These are phyloP conservation scores for Penicillium sp. DNA, from an alignment of 2,329 filamentous ascomycete genomes.

Conservation along the genomic window DNA sequence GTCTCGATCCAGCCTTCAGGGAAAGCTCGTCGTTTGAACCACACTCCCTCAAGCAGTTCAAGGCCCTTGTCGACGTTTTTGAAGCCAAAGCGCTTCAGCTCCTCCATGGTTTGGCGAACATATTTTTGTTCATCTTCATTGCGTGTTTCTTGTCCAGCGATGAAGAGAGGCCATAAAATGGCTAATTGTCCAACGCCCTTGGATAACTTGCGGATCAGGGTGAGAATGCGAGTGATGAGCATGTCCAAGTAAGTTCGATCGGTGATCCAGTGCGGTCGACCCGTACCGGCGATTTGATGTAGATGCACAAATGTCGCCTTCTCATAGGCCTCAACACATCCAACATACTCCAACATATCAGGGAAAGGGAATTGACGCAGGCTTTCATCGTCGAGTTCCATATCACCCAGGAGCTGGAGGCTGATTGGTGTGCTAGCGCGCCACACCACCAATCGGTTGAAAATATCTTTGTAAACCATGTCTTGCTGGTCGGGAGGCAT, in stretches of 20 bases:
- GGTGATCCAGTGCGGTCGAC: conserved; percentile 27
- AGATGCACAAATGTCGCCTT: conserved; percentile 38
- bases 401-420: conserved; percentile 26
- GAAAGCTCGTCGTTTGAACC: conserved; percentile 35
- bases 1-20: conserved; percentile 34
- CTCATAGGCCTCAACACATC: conserved; percentile 39
- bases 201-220: conserved; percentile 30
- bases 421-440: conserved; percentile 29
- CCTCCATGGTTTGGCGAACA: conserved; percentile 28
- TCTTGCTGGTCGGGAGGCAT: conserved; percentile 32
- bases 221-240: conserved; percentile 32
- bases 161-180: conserved; percentile 36
- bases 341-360: conserved; percentile 35
- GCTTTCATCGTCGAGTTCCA: conserved; percentile 29
- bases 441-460: conserved; percentile 31
- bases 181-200: conserved; percentile 37
- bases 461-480: conserved; percentile 28
- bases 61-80: conserved; percentile 34
- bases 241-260: conserved; percentile 28
- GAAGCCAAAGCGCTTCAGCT: conserved; percentile 10
- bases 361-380: conserved; percentile 28
- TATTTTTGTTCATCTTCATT: conserved; percentile 30
- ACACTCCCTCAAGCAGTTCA: conserved; percentile 29
- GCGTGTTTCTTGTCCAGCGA: conserved; percentile 34
- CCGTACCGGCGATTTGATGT: conserved; percentile 33